A percentile compares a stretch with the other conserved stretches of the same genome.
Conservation (phyloP, 768 basidiomycete species). For the Phlebiopsis flavidoalba region DNA sequence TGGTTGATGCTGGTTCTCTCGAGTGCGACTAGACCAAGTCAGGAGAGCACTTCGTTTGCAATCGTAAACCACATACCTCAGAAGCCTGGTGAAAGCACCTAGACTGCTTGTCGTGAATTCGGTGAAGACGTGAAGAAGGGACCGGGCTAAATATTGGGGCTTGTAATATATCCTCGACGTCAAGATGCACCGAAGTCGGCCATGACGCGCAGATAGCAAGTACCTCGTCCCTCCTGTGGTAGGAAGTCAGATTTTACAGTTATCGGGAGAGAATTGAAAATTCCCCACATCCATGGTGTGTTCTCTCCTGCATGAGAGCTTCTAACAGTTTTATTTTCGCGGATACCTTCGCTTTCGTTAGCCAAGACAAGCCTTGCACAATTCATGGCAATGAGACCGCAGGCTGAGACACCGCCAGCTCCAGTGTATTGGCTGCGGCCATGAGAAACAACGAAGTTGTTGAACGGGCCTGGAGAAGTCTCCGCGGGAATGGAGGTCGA, state of each 20-base stretch:
- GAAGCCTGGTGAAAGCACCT: conserved; percentile 30
- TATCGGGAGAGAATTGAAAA: neutral
- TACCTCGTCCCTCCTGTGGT: conserved; percentile 50
- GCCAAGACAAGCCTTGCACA: conserved; percentile 49
- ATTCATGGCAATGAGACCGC: conserved; percentile 64
- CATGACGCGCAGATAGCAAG: conserved; percentile 52
- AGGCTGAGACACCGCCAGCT: conserved; percentile 42
- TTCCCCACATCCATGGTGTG: conserved; percentile 32
- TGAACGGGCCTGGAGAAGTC: neutral
- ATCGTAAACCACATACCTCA: conserved; percentile 18
- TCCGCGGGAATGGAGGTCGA: neutral
- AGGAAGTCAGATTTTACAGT: neutral
- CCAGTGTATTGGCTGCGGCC: conserved; percentile 49
- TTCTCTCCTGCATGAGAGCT: conserved; percentile 28
- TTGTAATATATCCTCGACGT: conserved; percentile 46
- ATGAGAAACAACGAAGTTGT: conserved; percentile 35
- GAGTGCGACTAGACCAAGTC: conserved; percentile 14
- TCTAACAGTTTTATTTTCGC: conserved; percentile 27
- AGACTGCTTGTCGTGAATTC: conserved; percentile 33
- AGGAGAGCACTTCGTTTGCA: neutral
- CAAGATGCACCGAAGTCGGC: conserved; percentile 47
- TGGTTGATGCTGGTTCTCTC: conserved; percentile 2
- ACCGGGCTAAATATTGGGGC: conserved; percentile 45
- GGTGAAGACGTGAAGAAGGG: conserved; percentile 29
- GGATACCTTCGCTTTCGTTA: conserved; percentile 27